Conservation (phyloP, 164 flowering plant species). For the Berberis thunbergii region DNA sequence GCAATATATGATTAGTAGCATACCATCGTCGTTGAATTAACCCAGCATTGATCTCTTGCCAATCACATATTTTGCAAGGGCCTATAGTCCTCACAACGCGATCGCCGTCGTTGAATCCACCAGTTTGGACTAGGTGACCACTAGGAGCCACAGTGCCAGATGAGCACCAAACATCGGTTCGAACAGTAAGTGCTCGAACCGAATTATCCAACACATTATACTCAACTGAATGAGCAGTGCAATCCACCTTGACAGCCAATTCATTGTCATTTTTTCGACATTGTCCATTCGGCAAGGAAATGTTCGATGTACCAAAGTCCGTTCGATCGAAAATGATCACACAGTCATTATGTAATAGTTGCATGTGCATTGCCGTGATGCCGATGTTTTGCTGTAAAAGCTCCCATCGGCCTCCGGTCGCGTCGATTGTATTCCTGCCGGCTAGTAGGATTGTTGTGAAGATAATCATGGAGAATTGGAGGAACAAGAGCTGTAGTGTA, state of each 20-base stretch:
- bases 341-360: conserved; percentile 16
- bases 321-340: conserved; percentile 81
- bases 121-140: too few relatives aligned
- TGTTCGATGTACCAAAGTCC: conserved; percentile 64
- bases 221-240: too few relatives aligned
- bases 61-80: too few relatives aligned
- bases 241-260: too few relatives aligned
- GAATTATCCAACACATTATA: conserved; percentile 25
- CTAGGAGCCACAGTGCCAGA: conserved; percentile 34
- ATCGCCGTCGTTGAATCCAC: too few relatives aligned
- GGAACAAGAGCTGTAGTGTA: too few relatives aligned
- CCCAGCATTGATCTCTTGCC: too few relatives aligned
- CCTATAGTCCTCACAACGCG: too few relatives aligned
- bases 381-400: conserved; percentile 55
- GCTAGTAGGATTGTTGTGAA: too few relatives aligned
- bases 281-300: conserved; percentile 44
- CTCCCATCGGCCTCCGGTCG: conserved; percentile 8
- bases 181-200: conserved; percentile 44
- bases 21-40: too few relatives aligned
- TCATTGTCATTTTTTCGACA: conserved; percentile 18
- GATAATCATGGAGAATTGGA: too few relatives aligned
- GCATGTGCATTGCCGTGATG: conserved; percentile 90
- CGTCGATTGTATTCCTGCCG: conserved; percentile 26
- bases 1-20: too few relatives aligned
- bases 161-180: conserved; percentile 73